A percentile compares a stretch with the other conserved stretches of the same genome.
phyloP scores from a whole-genome alignment of 176 grass and related monocot genomes.

The Bolboschoenus planiculmis region DNA sequence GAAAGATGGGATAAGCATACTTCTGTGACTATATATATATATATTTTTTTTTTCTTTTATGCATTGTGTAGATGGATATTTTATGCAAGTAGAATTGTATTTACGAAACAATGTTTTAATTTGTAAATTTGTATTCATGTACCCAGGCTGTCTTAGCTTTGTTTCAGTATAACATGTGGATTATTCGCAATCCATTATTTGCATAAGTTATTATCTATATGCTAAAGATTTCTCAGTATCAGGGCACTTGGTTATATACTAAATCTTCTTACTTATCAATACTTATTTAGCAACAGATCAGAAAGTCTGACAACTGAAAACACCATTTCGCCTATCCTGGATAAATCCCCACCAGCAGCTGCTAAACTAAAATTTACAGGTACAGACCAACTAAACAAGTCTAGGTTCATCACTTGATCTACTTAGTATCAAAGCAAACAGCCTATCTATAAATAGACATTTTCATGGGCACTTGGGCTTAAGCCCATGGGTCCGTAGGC shows the following conservation, averaged over 20 bases:
- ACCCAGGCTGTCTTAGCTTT: neutral
- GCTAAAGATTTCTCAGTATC: neutral
- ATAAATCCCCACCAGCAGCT: neutral
- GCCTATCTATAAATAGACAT: neutral
- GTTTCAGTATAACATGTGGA: neutral
- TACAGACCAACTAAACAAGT: neutral
- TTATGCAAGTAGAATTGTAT: neutral
- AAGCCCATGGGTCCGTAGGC: conserved; percentile 14
- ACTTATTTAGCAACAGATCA: neutral
- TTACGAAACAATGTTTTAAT: neutral
- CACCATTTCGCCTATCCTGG: neutral
- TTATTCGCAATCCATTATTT: neutral
- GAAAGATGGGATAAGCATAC: conserved; percentile 17
- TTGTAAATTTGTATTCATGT: neutral
- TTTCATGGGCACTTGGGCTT: conserved; percentile 23
- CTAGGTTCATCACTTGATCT: neutral
- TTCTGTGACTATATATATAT: neutral
- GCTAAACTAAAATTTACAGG: neutral
- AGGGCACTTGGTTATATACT: neutral
- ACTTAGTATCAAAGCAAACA: neutral
- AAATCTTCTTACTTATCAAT: neutral
- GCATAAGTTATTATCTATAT: neutral
- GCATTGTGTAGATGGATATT: neutral
- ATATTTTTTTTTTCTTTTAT: neutral
- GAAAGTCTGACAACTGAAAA: neutral